These are phyloP conservation scores for Leccinum uliginosum DNA, from an alignment of 768 basidiomycete genomes.

Conservation along the genomic window DNA sequence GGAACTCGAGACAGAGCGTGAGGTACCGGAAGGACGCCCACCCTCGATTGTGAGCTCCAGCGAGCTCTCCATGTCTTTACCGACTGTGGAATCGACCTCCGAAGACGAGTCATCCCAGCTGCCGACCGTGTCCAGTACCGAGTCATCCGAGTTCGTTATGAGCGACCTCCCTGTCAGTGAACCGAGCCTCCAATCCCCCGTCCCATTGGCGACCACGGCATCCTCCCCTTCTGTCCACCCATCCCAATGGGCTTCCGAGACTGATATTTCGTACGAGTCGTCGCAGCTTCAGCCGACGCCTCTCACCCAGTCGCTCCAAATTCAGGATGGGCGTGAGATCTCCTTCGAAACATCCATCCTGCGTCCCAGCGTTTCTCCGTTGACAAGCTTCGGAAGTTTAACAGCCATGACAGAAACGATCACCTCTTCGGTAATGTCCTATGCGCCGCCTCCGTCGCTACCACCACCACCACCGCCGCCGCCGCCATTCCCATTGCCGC, in stretches of 20 bases:
- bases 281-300: constrained; percentile 72
- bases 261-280: constrained; percentile 71
- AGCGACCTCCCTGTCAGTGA: constrained; percentile 27
- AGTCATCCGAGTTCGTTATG: constrained; percentile 35
- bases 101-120: constrained; percentile 28
- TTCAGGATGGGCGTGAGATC: constrained; percentile 57
- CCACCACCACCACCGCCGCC: background rate
- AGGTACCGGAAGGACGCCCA: constrained; percentile 6
- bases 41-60: constrained; percentile 18
- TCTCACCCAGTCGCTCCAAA: constrained; percentile 43
- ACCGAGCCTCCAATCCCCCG: constrained; percentile 30
- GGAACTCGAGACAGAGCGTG: constrained; percentile 22
- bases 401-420: constrained; percentile 34
- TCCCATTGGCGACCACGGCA: constrained; percentile 34
- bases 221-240: constrained; percentile 37
- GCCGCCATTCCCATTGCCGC: background rate
- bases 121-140: constrained; percentile 39
- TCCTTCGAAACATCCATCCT: constrained; percentile 76
- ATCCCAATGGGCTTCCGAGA: constrained; percentile 58
- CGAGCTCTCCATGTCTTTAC: constrained; percentile 23
- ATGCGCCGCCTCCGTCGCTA: background rate
- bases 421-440: constrained; percentile 20
- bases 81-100: constrained; percentile 32
- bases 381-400: constrained; percentile 29
- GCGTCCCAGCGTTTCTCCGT: constrained; percentile 49